Base-by-base conservation (phyloP, 2,329 filamentous ascomycete genomes). In the Nigrograna mackinnonii region DNA sequence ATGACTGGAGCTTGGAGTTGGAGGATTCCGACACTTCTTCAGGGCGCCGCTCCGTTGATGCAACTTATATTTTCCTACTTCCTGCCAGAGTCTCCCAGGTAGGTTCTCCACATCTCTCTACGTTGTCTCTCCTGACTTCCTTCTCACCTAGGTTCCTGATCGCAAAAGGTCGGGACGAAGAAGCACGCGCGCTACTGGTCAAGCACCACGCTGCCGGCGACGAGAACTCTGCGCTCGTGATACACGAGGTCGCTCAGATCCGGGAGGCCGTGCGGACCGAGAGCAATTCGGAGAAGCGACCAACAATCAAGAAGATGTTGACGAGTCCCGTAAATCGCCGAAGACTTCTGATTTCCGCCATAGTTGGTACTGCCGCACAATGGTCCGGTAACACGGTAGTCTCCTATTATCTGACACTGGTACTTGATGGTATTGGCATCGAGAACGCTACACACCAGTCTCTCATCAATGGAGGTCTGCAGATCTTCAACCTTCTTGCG, bases 361-460 rank as follows among this genome's bases (percentile, higher is more conserved):
- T 56, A 7, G 52, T 70, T 6, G 63, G 56, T 4, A 52, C 64
- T 28, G 61, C 71, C 35, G 60, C 55, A 12, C 67, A 69, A 37
- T 70, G 67, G 56, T 58, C 57, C 3, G 69, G 70, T 12, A 67
- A 68, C 37, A 64, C 61, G 13, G 57, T 71, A 39, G 60, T 70
- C 19, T 54, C 57, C 4, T 69, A 64, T 46, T 64, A 70, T 43
- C 52, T 70, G 16, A 52, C 62, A 4, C 58, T 62, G 2, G 60
- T 72, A 4, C 57, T 73, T 17, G 49, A 65, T 22, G 57, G 59
- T 5, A 61, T 72, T 26, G 68, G 68, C 4, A 60, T 72, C 49
- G 66, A 62, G 1, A 54, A 57, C 24, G 50, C 60, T 3, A 50
- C 49, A 5, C 49, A 59, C 7, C 66, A 71, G 44, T 56, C 66